A percentile compares a stretch with the other conserved stretches of the same genome.
Conservation (phyloP, 208 protist species). For the Trypanosomatidae sp. region DNA sequence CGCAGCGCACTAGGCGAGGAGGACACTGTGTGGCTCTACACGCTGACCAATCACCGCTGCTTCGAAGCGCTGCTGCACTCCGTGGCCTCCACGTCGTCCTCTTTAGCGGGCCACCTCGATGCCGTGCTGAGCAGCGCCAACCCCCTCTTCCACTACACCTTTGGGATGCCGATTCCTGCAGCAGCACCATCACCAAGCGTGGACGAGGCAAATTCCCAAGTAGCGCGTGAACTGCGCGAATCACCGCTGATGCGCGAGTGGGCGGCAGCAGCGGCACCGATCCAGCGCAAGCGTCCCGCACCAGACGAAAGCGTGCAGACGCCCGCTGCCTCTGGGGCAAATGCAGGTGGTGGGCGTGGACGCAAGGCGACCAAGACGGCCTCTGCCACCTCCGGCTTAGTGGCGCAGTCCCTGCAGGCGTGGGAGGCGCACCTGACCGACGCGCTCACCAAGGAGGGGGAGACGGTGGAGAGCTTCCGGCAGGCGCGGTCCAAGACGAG, state of each 20-base stretch:
- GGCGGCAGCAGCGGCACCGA: background rate
- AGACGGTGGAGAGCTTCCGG: conserved; percentile 73
- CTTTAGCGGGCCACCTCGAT: conserved; percentile 24
- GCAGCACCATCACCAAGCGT: too few relatives aligned
- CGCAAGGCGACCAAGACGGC: conserved; percentile 27
- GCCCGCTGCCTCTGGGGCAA: background rate
- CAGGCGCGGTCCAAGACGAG: conserved; percentile 46
- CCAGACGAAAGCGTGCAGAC: background rate
- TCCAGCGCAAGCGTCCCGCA: conserved; percentile 7
- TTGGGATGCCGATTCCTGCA: conserved; percentile 13
- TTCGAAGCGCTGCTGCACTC: conserved; percentile 36
- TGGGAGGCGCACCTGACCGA: conserved; percentile 64
- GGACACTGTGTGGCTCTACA: conserved; percentile 48
- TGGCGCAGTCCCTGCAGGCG: conserved; percentile 55
- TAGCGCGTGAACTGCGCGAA: background rate
- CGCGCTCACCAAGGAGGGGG: conserved; percentile 58
- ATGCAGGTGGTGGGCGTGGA: background rate
- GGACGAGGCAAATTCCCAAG: background rate
- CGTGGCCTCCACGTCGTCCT: background rate
- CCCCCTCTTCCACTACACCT: conserved; percentile 27
- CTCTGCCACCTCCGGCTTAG: conserved; percentile 44
- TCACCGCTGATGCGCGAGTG: conserved; percentile 19
- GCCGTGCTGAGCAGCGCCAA: conserved; percentile 14
- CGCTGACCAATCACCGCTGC: conserved; percentile 53
- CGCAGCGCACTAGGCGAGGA: conserved; percentile 32